Base-by-base conservation (phyloP, 306 rosid species). In the Herpetospermum pedunculosum region DNA sequence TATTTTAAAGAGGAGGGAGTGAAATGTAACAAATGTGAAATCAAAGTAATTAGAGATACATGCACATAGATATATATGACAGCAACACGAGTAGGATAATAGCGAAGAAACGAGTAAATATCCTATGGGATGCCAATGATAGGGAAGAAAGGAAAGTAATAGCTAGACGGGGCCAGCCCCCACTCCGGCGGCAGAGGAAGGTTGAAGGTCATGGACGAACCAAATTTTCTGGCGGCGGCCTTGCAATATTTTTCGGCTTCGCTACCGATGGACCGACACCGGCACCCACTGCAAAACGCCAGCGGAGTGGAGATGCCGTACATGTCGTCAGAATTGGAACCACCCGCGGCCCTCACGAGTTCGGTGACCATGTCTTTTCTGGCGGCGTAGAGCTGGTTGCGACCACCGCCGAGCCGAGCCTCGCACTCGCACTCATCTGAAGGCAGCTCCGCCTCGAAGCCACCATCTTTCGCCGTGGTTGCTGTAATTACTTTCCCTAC, bases 111-210 rank as follows among this genome's bases (percentile, higher is more conserved):
- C 16, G 11, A 12, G 10, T 30, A 28, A 1, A 62, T 11, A 74
- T 84, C 80, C 80, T 54, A 92, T n/a, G 98, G 98, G 52, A 93
- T 85, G 79, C 98, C 98, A 29, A 90, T 90, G 75, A 93, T 93
- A 29, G 98, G 98, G 77, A 90, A 7, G 84, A 82, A 87, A 50
- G 97, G 98, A 30, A 89, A 1, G 60, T 87, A 93, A 44, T 47
- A 83, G 88, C 97, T 89, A 2, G 83, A 49, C 0, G 98, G 98
- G 37, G 98, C 94, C 76, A 93, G 79, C 5, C 98, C 97, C 97
- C 97, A 93, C 72, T 83, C 86, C 0, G 75, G 83, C 38, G 98
- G 97, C 63, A 93, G 40, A 43, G 97, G 98, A 18, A 93, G 49
- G 81, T 93, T 55, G 2, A 86, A 1, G 10, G 87, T 89, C 78